These are phyloP conservation scores for Arthrobotrys entomopaga DNA, from an alignment of 2,329 filamentous ascomycete genomes.

Conservation along the genomic window DNA sequence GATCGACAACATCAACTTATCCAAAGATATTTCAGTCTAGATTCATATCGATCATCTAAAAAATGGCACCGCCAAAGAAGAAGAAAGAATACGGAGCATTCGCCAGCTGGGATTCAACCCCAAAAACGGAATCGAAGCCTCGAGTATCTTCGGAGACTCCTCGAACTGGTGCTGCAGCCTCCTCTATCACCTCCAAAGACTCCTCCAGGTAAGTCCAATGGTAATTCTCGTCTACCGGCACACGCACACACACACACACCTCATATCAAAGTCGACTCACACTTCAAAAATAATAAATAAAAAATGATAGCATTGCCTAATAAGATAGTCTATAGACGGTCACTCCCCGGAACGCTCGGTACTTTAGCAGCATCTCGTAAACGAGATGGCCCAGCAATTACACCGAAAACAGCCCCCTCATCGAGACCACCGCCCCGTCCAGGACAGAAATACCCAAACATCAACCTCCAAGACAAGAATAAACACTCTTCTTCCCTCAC, in stretches of 20 bases:
- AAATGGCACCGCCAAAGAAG: conserved; percentile 39
- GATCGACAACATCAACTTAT: too few species aligned
- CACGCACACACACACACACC: neutral
- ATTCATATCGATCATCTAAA: neutral
- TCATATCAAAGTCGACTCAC: neutral
- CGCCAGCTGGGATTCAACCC: conserved; percentile 26
- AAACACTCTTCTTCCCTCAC: conserved; percentile 5
- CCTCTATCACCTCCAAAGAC: conserved; percentile 16
- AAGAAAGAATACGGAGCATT: conserved; percentile 19
- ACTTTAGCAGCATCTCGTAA: neutral
- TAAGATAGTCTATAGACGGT: conserved; percentile 9
- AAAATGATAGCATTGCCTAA: conserved; percentile 8
- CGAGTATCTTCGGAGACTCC: neutral
- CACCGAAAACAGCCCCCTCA: conserved; percentile 3
- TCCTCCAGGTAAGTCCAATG: neutral
- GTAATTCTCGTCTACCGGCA: conserved; percentile 1
- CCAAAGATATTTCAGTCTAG: neutral
- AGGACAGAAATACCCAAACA: conserved; percentile 40
- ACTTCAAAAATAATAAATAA: neutral
- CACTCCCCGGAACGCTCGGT: conserved; percentile 11
- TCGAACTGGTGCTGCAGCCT: neutral
- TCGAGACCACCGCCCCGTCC: conserved; percentile 29
- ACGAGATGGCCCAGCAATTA: neutral
- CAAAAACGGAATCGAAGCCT: conserved; percentile 20
- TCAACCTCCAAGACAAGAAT: conserved; percentile 17